phyloP scores from a whole-genome alignment of 2,329 filamentous ascomycete species.

The Amesomyces nigricolor region DNA sequence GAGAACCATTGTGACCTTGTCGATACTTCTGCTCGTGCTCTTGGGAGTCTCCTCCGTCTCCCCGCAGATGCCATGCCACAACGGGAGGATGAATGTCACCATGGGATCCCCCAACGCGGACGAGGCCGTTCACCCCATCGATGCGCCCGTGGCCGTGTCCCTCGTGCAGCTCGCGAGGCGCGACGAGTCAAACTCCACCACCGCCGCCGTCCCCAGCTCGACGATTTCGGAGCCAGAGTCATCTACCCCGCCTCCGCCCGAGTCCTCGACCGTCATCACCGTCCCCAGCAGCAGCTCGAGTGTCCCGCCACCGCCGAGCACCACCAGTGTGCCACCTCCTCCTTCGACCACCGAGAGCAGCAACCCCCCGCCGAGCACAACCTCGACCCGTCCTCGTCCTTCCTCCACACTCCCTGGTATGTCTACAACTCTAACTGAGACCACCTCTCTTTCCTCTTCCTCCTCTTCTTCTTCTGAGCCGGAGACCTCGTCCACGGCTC shows the following conservation, averaged over 20 bases:
- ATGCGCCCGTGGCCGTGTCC: slow-evolving; percentile 56
- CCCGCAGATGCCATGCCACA: slow-evolving; percentile 14
- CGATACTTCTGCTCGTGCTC: slow-evolving; percentile 16
- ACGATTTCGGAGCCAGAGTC: not conserved
- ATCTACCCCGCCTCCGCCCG: slow-evolving; percentile 20
- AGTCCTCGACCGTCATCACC: slow-evolving; percentile 21
- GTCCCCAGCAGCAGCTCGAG: slow-evolving; percentile 10
- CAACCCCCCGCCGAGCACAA: slow-evolving; percentile 24
- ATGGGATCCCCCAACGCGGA: slow-evolving; percentile 63
- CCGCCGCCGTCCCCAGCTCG: slow-evolving; percentile 15
- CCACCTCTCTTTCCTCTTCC: slow-evolving; percentile 28
- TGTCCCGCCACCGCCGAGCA: not conserved
- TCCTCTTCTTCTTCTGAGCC: slow-evolving; percentile 19
- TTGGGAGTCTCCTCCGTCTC: slow-evolving; percentile 13
- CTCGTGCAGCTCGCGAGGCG: slow-evolving; percentile 61
- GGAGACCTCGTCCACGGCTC: slow-evolving; percentile 14
- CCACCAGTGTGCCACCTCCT: slow-evolving; percentile 13
- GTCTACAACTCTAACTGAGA: slow-evolving; percentile 26
- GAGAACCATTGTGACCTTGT: slow-evolving; percentile 11
- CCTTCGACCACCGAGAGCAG: slow-evolving; percentile 20
- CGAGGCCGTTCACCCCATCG: slow-evolving; percentile 55
- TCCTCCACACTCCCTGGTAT: slow-evolving; percentile 28
- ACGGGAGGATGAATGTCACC: slow-evolving; percentile 40
- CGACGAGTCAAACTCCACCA: slow-evolving; percentile 38
- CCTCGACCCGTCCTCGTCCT: slow-evolving; percentile 12